A percentile compares a stretch with the other conserved stretches of the same genome.
phyloP scores from a whole-genome alignment of 164 flowering plant genomes.

The Piper longum region DNA sequence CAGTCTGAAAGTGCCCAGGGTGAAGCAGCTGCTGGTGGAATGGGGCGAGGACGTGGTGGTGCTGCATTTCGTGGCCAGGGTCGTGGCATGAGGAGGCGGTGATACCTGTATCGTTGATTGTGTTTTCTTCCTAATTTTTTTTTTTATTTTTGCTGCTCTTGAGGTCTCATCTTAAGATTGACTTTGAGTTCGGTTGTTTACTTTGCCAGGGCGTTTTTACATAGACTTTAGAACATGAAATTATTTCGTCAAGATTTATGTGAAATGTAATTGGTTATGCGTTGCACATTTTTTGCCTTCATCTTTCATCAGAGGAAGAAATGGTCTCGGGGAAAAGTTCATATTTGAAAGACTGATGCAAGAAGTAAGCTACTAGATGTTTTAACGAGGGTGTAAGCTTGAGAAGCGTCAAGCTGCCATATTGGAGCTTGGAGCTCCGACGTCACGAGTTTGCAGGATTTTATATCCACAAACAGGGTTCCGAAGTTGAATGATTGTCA shows the following conservation, averaged over 20 bases:
- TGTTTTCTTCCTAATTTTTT: neutral
- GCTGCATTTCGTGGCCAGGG: slow-evolving; percentile 69
- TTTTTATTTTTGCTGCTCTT: neutral
- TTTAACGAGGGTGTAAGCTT: no score
- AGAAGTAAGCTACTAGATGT: no score
- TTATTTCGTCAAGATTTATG: neutral
- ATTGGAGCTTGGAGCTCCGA: no score
- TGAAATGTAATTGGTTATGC: no score
- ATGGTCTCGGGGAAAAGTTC: no score
- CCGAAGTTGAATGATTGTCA: no score
- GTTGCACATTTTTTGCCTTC: no score
- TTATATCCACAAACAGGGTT: no score
- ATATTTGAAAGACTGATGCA: no score
- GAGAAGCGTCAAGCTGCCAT: no score
- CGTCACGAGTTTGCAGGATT: no score
- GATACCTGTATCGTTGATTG: neutral
- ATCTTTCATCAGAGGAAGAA: no score
- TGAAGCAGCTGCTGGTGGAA: slow-evolving; percentile 93
- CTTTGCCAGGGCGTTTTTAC: neutral
- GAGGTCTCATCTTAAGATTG: neutral
- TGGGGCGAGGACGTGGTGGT: slow-evolving; percentile 89
- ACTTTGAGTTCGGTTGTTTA: neutral
- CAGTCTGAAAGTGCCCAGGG: slow-evolving; percentile 99
- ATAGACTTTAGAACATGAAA: neutral
- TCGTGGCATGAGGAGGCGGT: slow-evolving; percentile 92